Conservation (phyloP, 2,329 filamentous ascomycete genomes). For the Cytospora schulzeri region DNA sequence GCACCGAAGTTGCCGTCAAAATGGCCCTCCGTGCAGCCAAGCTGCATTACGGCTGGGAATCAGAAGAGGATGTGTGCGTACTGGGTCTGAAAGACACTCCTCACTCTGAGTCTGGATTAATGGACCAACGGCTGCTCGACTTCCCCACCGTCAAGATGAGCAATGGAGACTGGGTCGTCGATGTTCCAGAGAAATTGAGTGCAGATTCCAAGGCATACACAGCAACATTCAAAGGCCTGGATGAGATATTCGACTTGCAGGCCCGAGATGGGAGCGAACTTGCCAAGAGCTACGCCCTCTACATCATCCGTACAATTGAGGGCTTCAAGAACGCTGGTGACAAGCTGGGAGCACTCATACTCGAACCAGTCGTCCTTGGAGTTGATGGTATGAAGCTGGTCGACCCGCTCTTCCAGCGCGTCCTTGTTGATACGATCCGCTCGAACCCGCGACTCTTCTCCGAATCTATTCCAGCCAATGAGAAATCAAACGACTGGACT, state of each 20-base stretch:
- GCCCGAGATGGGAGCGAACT: slow-evolving; percentile 47
- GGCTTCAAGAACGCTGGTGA: slow-evolving; percentile 56
- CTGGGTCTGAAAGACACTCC: slow-evolving; percentile 80
- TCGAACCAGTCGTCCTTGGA: slow-evolving; percentile 80
- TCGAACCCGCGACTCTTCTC: slow-evolving; percentile 57
- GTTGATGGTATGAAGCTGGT: slow-evolving; percentile 84
- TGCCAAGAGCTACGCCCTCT: slow-evolving; percentile 57
- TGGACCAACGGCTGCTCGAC: slow-evolving; percentile 81
- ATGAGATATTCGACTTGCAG: slow-evolving; percentile 62
- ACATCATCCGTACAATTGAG: slow-evolving; percentile 59
- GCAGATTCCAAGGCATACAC: background rate
- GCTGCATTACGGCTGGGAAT: slow-evolving; percentile 66
- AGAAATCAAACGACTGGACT: slow-evolving; percentile 53
- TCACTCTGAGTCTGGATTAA: slow-evolving; percentile 76
- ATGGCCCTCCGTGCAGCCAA: slow-evolving; percentile 76
- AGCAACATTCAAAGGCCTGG: slow-evolving; percentile 49
- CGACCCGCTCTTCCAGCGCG: slow-evolving; percentile 79
- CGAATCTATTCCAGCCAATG: slow-evolving; percentile 25
- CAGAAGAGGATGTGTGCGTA: slow-evolving; percentile 62
- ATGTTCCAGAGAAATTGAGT: slow-evolving; percentile 38
- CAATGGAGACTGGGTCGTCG: slow-evolving; percentile 66
- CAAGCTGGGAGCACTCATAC: slow-evolving; percentile 75
- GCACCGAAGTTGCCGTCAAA: slow-evolving; percentile 81
- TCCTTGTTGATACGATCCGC: slow-evolving; percentile 69
- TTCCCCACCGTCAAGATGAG: slow-evolving; percentile 72